phyloP scores from a whole-genome alignment of 139 green algal genomes.

The Chlorokybus atmophyticus region DNA sequence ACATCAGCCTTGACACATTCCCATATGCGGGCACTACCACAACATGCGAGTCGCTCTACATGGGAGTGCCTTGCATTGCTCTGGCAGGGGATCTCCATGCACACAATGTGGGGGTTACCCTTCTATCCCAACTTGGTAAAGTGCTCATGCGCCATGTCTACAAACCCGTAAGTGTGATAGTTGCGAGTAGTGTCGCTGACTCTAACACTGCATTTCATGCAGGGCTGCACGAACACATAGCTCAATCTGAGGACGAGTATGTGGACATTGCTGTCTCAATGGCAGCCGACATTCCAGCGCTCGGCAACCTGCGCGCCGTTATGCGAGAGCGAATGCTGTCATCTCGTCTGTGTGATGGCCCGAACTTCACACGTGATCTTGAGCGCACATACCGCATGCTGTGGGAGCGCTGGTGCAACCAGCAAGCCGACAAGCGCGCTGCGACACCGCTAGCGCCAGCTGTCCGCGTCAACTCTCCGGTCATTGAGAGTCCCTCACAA shows the following conservation, averaged over 20 bases:
- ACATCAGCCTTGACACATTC: conserved; percentile 87
- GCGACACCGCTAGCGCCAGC: too few relatives aligned
- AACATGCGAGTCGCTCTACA: conserved; percentile 84
- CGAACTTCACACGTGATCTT: conserved; percentile 51
- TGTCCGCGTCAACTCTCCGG: too few relatives aligned
- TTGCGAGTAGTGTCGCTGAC: too few relatives aligned
- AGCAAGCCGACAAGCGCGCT: too few relatives aligned
- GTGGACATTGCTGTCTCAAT: conserved; percentile 46
- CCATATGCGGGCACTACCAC: conserved; percentile 96
- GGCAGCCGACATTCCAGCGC: conserved; percentile 33
- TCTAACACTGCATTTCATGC: neutral
- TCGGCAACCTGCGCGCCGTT: conserved; percentile 44
- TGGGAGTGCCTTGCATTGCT: conserved; percentile 85
- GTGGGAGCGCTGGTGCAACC: conserved; percentile 18
- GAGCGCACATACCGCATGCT: conserved; percentile 60
- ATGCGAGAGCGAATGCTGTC: conserved; percentile 64
- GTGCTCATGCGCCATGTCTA: neutral
- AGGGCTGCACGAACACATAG: conserved; percentile 61
- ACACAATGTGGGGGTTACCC: conserved; percentile 81
- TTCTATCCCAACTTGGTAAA: conserved; percentile 39
- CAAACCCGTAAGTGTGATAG: too few relatives aligned
- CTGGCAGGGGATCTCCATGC: conserved; percentile 73
- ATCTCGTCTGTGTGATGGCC: conserved; percentile 63
- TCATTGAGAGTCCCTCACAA: too few relatives aligned
- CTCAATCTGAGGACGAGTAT: conserved; percentile 61